Base-by-base conservation (phyloP, 192 early-diverging fungal genomes). In the Haplosporangium gracile region DNA sequence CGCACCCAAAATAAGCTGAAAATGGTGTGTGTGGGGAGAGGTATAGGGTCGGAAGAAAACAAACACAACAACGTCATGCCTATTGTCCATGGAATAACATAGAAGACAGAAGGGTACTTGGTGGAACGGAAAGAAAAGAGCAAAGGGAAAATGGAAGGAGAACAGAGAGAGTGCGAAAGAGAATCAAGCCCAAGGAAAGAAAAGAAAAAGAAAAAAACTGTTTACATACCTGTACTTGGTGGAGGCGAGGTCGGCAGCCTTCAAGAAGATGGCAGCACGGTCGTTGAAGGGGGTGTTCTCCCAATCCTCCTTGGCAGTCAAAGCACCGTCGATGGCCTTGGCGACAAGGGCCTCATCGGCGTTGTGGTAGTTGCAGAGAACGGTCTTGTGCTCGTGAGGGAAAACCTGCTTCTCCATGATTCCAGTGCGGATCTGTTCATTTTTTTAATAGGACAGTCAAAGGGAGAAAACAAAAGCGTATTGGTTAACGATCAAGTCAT, bases 231-330 rank as follows among this genome's bases (percentile, higher is more conserved):
- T 93, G 92, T 99, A 97, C 90, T 99, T 99, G 83, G 87, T 90
- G 29, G 96, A 75, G 13, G 97, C 87, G 70, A 99, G 89, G 88
- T 99, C 98, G 75, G 98, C 98, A n/a, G 98, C 97, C 90, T 98
- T 97, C 87, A 99, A 90, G 91, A 99, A 98, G 88, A 99, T 96
- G 60, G 97, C 95, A 82, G 95, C 94, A 77, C 98, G 96, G 82
- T 98, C 98, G 88, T 93, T 95, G 90, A 98, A 95, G 34, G 97
- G 96, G 92, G 98, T 93, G 72, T 93, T 90, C 89, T 98, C 98
- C 98, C 98, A 99, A 55, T 90, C 91, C 74, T 91, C 88, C 90
- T 97, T 97, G 74, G 96, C 97, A 29, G 83, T 90, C 73, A 98
- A 90, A 22, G 97, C 96, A 70, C 94, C 95, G 75, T 95, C 93